Evolutionary conservation across 164 flowering plant species (phyloP), one percentile per base, ranked within the genome.

Genomic region (Aristolochia contorta): DNA sequence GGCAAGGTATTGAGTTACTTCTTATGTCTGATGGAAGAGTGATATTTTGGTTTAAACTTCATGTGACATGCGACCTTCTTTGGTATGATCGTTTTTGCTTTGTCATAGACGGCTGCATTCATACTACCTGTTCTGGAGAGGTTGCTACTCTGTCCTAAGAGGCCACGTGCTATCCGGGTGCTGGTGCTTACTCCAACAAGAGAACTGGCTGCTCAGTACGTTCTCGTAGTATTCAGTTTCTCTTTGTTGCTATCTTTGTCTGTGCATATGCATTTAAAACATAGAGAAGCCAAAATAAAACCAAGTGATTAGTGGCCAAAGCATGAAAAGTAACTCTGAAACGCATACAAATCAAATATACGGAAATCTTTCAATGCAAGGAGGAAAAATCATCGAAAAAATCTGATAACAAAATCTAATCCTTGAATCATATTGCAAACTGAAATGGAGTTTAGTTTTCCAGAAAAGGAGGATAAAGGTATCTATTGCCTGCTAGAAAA

Each of bases 121-220:
- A 73, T 89, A 5, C 74, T 93, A 50, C 97, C 97, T 60, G 84
- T 94, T 33, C 62, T 93, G 73, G 99, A 90, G 75, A 82, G 99
- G 77, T 72, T 93, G 56, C 52, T 85, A 14, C 88, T 69, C 54
- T 89, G 93, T 43, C 97, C 97, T 7, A 90, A 93, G 68, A 80
- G 91, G 24, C 58, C 77, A n/a, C 82, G 65, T 47, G 95, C 99
- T 33, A 88, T 83, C 53, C 76, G 97, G 65, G 96, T 88, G 23
- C 83, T 93, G 58, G 83, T 93, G 70, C 96, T 90, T 67, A 88
- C 99, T 45, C 99, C 99, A 62, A 85, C 99, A 19, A 77, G 99
- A 70, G 99, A 93, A 74, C 69, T 93, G 86, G 97, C 99, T 45
- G 92, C 76, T 37, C 99, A 93, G 97, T 93, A 76, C 76, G 97